phyloP scores from a whole-genome alignment of 768 basidiomycete genomes.

The Termitomyces sp. region DNA sequence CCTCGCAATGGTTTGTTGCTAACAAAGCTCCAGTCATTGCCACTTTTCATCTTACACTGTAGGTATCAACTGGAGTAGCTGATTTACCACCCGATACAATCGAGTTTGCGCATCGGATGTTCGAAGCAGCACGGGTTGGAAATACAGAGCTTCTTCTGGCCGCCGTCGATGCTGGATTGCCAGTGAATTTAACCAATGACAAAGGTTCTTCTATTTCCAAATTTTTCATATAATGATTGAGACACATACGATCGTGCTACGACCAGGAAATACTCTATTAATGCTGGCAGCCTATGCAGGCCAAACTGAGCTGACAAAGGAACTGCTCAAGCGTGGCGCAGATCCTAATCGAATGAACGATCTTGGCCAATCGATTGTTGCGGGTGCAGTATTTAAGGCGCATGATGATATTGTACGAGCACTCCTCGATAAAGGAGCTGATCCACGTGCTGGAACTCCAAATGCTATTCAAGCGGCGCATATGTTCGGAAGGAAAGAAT shows the following conservation, averaged over 20 bases:
- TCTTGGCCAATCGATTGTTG: conserved; percentile 66
- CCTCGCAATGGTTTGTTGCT: not conserved
- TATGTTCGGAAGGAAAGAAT: conserved; percentile 59
- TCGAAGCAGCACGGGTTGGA: conserved; percentile 68
- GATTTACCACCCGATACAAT: conserved; percentile 39
- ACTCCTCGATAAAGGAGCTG: conserved; percentile 52
- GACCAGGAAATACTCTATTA: conserved; percentile 68
- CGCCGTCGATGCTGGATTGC: conserved; percentile 67
- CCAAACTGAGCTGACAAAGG: conserved; percentile 48
- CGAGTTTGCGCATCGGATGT: conserved; percentile 67
- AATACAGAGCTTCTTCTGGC: conserved; percentile 47
- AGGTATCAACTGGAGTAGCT: conserved; percentile 1
- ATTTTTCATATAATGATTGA: not conserved
- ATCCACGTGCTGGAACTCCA: conserved; percentile 63
- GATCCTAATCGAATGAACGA: conserved; percentile 73
- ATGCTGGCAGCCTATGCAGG: conserved; percentile 80
- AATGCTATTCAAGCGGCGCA: conserved; percentile 66
- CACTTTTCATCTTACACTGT: not conserved
- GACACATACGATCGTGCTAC: not conserved
- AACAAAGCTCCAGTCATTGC: not conserved
- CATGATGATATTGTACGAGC: conserved; percentile 59
- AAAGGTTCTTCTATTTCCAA: conserved; percentile 42
- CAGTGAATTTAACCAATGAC: conserved; percentile 67
- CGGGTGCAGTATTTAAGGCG: conserved; percentile 77
- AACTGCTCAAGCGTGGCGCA: conserved; percentile 52